Base-by-base conservation (phyloP, 257 asterid genomes). In the Solanum stenotomum region DNA sequence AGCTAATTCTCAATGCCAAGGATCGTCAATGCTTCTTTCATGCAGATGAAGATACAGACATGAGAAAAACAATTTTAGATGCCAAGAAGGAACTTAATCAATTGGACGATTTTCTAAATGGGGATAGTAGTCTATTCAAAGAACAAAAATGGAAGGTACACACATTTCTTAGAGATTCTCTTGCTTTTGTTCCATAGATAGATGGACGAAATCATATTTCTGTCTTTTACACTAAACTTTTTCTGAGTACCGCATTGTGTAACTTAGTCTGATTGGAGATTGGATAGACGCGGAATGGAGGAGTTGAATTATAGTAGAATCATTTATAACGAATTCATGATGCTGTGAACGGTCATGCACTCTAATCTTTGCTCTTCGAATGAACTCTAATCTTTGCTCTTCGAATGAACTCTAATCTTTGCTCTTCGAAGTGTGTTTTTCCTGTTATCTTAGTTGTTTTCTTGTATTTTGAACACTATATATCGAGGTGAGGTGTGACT, bases 131-230 rank as follows among this genome's bases (percentile, higher is more conserved):
- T n/a, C 88, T 93, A 13, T 95, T 94, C 90, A 89, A 89, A 78
- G 76, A 56, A 74, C 89, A 92, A 78, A 91, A 91, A 87, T 95
- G 98, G 98, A 93, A 92, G 96, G 98, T 95, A 91, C 42, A 22
- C 42, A 6, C 34, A 44, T 42, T 42, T 25, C 10, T 27, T 78
- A 25, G 15, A 38, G 15, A 40, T 77, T 79, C 65, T 79, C 85
- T 79, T 79, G 37, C 85, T 77, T 38, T 76, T 78, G 63, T 42
- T 78, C 18, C 84, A 42, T 78, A 42, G n/a, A n/a, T 40, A 78
- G 0, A 14, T 42, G 63, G 63, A 78, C 0, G 20, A 77, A 3
- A 5, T 77, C 23, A 38, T 7, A 12, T 40, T n/a, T 40, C 3
- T 20, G 37, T 78, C n/a, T n/a, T 40, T 78, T 78, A 25, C 34